A percentile compares a stretch with the other conserved stretches of the same genome.
Conservation (phyloP, 1,139 yeast species). For the Candida sojae region DNA sequence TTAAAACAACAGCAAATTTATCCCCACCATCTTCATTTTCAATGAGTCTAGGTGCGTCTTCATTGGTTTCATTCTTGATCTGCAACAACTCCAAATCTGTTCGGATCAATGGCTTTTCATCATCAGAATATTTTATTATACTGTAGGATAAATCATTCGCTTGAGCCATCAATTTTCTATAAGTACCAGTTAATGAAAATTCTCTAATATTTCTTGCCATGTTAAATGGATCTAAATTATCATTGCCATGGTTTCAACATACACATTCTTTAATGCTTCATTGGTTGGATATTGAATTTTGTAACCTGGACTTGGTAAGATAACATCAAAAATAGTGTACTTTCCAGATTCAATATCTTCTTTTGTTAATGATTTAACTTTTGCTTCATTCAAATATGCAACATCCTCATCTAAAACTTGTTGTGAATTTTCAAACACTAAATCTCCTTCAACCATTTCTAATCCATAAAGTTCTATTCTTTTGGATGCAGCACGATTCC, state of each 20-base stretch:
- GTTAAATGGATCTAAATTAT: slow-evolving; percentile 77
- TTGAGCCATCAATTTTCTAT: slow-evolving; percentile 71
- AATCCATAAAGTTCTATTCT: slow-evolving; percentile 74
- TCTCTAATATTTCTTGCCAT: slow-evolving; percentile 88
- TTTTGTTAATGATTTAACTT: slow-evolving; percentile 71
- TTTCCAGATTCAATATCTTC: slow-evolving; percentile 66
- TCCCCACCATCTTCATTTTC: slow-evolving; percentile 44
- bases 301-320: slow-evolving; percentile 93
- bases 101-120: slow-evolving; percentile 69
- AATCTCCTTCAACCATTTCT: slow-evolving; percentile 77
- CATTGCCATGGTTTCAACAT: slow-evolving; percentile 75
- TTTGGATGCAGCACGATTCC: slow-evolving; percentile 86
- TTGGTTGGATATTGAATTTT: slow-evolving; percentile 83
- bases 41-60: slow-evolving; percentile 23
- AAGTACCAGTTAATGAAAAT: slow-evolving; percentile 89
- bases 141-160: slow-evolving; percentile 68
- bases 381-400: slow-evolving; percentile 49
- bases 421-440: slow-evolving; percentile 58
- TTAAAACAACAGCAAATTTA: slow-evolving; percentile 71
- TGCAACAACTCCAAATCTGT: slow-evolving; percentile 77
- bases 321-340: slow-evolving; percentile 77
- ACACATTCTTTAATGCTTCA: slow-evolving; percentile 58
- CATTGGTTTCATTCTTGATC: slow-evolving; percentile 35
- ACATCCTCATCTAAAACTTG: slow-evolving; percentile 67
- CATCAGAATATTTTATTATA: slow-evolving; percentile 60